phyloP scores from a whole-genome alignment of 176 grass and related monocot species.

The Leersia perrieri region DNA sequence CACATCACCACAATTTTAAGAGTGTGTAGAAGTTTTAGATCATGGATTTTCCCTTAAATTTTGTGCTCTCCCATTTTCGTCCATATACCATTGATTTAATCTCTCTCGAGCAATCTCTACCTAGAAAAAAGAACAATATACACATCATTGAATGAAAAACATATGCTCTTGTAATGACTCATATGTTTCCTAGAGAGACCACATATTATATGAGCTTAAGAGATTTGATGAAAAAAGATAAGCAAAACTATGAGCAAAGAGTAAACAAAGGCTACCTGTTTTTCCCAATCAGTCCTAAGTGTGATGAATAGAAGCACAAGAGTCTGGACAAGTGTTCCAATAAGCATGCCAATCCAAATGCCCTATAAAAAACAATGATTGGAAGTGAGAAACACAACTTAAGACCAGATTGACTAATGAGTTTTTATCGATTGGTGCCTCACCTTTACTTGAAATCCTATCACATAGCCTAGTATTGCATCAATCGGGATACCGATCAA shows the following conservation, averaged over 20 bases:
- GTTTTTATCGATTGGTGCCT: background rate
- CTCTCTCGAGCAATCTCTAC: slow-evolving; percentile 49
- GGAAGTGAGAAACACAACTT: background rate
- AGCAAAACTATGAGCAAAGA: background rate
- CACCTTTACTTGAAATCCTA: slow-evolving; percentile 67
- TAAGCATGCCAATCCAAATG: slow-evolving; percentile 89
- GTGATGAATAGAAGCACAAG: slow-evolving; percentile 68
- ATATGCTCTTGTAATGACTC: too few species aligned
- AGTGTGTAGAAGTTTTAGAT: too few species aligned
- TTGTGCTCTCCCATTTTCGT: slow-evolving; percentile 30
- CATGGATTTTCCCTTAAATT: slow-evolving; percentile 1
- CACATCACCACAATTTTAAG: background rate
- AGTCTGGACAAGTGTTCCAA: slow-evolving; percentile 72
- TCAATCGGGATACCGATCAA: slow-evolving; percentile 79
- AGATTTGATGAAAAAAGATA: too few species aligned
- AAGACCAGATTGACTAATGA: background rate
- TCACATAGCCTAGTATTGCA: slow-evolving; percentile 54
- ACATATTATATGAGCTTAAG: too few species aligned
- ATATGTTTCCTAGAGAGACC: too few species aligned
- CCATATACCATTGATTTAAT: slow-evolving; percentile 59
- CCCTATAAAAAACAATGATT: slow-evolving; percentile 50
- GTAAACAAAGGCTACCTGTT: slow-evolving; percentile 47
- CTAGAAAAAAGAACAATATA: slow-evolving; percentile 23
- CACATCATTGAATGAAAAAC: too few species aligned
- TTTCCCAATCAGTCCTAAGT: slow-evolving; percentile 61